Evolutionary conservation across 768 basidiomycete genomes (phyloP), one percentile per base, ranked within the genome.

Genomic region (Boletus rubropictus): DNA sequence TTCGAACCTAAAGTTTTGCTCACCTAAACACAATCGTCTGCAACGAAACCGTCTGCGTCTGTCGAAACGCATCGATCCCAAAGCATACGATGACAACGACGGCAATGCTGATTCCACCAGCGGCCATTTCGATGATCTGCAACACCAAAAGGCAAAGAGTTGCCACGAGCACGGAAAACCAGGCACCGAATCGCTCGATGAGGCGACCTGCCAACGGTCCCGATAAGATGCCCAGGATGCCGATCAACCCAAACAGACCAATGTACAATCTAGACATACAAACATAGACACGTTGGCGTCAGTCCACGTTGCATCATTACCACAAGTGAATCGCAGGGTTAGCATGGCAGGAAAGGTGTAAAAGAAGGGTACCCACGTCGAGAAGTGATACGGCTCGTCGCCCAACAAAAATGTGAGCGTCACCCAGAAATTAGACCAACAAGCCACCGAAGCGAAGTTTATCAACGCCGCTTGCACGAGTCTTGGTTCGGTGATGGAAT

Each of bases 161-260:
- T 2, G 70, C 69, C 2, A 66, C 28, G 1, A 78, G 56, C 27
- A 70, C 64, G 10, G 71, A 70, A 10, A 63, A 55, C 75, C 76
- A 78, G 3, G 73, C 63, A 2, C 71, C 68, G 4, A 76, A 39
- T 12, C 48, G 53, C 46, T 68, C 63, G 2, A 63, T 59, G 18
- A 65, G 39, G 31, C 49, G 56, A 10, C 64, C 63, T 1, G 59
- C 60, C 35, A 60, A 36, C 9, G 64, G 66, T 1, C 55, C 66
- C 2, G 52, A 54, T 18, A 58, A 48, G 39, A 74, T 63, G 24
- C 70, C 76, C 47, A 60, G 52, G 20, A 76, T 59, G 11, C 76
- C 76, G 17, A 77, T 59, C 7, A 78, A 64, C 12, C 75, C 76
- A 44, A 78, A 73, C 4, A 78, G 55, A 38, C 76, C 76, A 34